phyloP scores from a whole-genome alignment of 805 yeast species.

The Lachancea nothofagi region DNA sequence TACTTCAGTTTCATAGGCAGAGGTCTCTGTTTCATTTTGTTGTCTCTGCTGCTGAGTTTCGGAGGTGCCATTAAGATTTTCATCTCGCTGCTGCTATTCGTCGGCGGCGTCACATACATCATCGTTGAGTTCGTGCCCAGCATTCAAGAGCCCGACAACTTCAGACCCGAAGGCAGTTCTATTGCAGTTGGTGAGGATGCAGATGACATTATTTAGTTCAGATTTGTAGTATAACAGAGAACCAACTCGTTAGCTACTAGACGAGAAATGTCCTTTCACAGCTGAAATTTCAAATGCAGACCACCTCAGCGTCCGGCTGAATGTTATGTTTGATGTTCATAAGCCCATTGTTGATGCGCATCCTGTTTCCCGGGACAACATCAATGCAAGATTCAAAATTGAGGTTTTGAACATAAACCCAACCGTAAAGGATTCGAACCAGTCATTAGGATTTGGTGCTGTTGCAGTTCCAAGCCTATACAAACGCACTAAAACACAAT shows the following conservation, averaged over 20 bases:
- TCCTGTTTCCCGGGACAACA: no score
- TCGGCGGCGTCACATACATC: slow-evolving; percentile 54
- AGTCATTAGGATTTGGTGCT: no score
- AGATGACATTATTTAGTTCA: slow-evolving; percentile 20
- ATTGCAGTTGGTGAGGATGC: slow-evolving; percentile 35
- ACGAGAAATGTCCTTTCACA: no score
- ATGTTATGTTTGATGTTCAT: no score
- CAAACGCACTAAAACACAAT: no score
- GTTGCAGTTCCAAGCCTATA: no score
- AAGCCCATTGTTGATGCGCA: no score
- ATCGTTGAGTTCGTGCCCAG: slow-evolving; percentile 68
- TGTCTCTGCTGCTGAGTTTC: slow-evolving; percentile 49
- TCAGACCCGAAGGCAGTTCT: slow-evolving; percentile 51
- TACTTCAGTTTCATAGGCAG: slow-evolving; percentile 59
- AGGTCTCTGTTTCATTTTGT: slow-evolving; percentile 36
- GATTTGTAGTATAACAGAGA: neutral
- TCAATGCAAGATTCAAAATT: no score
- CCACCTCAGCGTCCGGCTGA: no score
- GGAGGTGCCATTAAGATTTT: slow-evolving; percentile 53
- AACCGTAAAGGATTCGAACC: no score
- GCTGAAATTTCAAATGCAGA: no score
- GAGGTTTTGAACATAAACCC: no score
- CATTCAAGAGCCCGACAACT: slow-evolving; percentile 74
- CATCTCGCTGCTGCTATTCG: slow-evolving; percentile 51
- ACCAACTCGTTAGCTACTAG: neutral